Conservation (phyloP, 2,329 filamentous ascomycete species). For the Aspergillus tamarii region DNA sequence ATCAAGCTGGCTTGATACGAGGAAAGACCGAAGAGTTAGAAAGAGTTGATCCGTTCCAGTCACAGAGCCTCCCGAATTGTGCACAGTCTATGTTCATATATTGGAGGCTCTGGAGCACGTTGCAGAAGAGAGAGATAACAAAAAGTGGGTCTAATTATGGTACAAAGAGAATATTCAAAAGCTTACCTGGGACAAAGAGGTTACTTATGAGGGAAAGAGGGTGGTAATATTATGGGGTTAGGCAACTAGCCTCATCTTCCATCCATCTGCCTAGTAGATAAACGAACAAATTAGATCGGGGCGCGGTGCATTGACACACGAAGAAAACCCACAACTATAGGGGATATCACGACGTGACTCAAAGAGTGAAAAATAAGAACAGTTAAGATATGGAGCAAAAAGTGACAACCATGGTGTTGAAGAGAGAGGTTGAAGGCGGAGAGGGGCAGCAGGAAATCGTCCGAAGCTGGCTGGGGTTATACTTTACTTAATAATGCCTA, state of each 20-base stretch:
- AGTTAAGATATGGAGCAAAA: background rate
- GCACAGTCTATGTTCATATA: background rate
- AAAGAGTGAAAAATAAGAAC: background rate
- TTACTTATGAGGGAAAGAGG: conserved; percentile 5
- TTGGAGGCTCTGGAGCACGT: background rate
- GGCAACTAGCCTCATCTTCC: conserved; percentile 10
- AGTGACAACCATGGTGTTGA: conserved; percentile 1
- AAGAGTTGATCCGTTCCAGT: background rate
- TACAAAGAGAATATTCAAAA: background rate
- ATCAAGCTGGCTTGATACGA: background rate
- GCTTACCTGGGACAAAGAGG: conserved; percentile 6
- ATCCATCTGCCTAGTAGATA: conserved; percentile 11
- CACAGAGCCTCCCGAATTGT: too few relatives aligned
- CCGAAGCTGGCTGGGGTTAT: conserved; percentile 6
- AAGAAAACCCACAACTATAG: background rate
- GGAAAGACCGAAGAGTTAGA: background rate
- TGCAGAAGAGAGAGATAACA: background rate
- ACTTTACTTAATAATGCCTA: conserved; percentile 6
- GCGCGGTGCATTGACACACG: conserved; percentile 1
- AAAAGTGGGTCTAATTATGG: background rate
- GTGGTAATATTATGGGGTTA: conserved; percentile 8
- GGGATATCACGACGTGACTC: background rate
- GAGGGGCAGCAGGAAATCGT: conserved; percentile 10
- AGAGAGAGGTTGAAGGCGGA: conserved; percentile 7
- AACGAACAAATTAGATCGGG: conserved; percentile 3